Evolutionary conservation across 2,329 filamentous ascomycete genomes (phyloP), one percentile per base, ranked within the genome.

Genomic region (Alternaria consortialis): DNA sequence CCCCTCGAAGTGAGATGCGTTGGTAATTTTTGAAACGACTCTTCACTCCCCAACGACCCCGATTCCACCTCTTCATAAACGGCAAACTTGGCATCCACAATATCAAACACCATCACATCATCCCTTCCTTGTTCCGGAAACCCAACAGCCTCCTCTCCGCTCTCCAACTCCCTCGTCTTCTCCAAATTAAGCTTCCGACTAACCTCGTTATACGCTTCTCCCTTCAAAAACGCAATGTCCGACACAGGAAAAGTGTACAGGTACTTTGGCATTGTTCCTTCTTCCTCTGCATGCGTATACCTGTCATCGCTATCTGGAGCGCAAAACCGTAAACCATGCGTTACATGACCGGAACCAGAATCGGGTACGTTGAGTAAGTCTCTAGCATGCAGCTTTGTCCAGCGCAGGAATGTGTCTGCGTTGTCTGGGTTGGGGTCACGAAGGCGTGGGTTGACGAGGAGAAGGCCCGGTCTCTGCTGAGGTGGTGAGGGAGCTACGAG

Each of bases 341-440:
- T 53, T n/a, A 46, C 31, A 7, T 12, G 42, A n/a, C 34, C 47
- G 2, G 46, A 37, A 12, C 27, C 37, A 0, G 32, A 17, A 29
- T 55, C 36, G 2, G n/a, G 23, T 6, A 65, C 39, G 8, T 56
- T 44, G 4, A 70, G 37, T 15, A 72, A n/a, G 44, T 72, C 69
- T 51, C 60, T 60, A 47, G 62, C 65, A 53, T 72, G 69, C 29
- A 72, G 50, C 32, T 64, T 58, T 0, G 68, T 67, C 69, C 69
- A 72, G n/a, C 64, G 57, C n/a, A 56, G 37, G 54, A 72, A 69
- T 0, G 17, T 60, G 2, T 23, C 32, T 1, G 60, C 48, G 12
- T 60, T 61, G 5, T 40, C 8, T 2, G 40, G 31, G 2, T 37
- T 61, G 20, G 54, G 44, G 9, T 29, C 5, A 31, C 55, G 60